Evolutionary conservation across 768 basidiomycete genomes (phyloP).

Genomic region (Calocybe gangraenosa): DNA sequence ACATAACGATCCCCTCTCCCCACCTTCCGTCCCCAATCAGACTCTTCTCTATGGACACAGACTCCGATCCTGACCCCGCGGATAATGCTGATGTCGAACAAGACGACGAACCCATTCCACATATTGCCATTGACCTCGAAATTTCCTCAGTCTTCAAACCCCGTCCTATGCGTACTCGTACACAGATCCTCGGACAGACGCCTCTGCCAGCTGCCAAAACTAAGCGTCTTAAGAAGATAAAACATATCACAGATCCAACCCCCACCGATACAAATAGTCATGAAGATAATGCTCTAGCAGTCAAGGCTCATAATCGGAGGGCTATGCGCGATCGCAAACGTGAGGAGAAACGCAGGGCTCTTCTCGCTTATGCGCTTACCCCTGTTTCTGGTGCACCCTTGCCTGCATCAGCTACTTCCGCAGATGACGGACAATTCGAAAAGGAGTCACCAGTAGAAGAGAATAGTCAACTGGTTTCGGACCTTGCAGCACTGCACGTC

Average conservation of each 20-base stretch:
- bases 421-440: background rate
- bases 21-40: slow-evolving; percentile 19
- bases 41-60: slow-evolving; percentile 49
- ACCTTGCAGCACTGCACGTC: slow-evolving; percentile 15
- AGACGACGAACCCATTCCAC: slow-evolving; percentile 16
- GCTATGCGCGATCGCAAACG: slow-evolving; percentile 47
- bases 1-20: slow-evolving; percentile 16
- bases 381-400: background rate
- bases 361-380: slow-evolving; percentile 11
- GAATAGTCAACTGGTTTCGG: slow-evolving; percentile 14
- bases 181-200: slow-evolving; percentile 26
- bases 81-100: slow-evolving; percentile 26
- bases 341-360: slow-evolving; percentile 39
- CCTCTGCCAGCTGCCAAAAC: slow-evolving; percentile 24
- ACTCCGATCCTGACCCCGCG: slow-evolving; percentile 31
- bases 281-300: background rate
- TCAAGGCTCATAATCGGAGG: slow-evolving; percentile 29
- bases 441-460: slow-evolving; percentile 6
- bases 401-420: background rate
- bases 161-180: slow-evolving; percentile 49
- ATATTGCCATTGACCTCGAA: slow-evolving; percentile 53
- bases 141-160: slow-evolving; percentile 74
- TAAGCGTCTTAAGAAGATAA: slow-evolving; percentile 37
- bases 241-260: slow-evolving; percentile 20
- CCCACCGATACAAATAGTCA: background rate